A percentile compares a stretch with the other conserved stretches of the same genome.
phyloP scores from a whole-genome alignment of 2,329 filamentous ascomycete species.

The Alternaria brassicicola region DNA sequence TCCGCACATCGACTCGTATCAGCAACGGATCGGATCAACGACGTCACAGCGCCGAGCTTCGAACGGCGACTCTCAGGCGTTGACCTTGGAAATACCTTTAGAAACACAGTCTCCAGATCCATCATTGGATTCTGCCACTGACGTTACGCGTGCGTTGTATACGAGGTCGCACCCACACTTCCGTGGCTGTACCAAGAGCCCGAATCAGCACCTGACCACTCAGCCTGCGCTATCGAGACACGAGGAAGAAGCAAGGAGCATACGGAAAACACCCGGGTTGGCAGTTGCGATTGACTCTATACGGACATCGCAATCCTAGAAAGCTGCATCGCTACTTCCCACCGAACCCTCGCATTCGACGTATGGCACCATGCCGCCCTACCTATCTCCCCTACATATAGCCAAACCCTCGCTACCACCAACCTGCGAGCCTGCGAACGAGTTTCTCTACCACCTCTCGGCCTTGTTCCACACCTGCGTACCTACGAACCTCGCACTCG shows the following conservation, averaged over 20 bases:
- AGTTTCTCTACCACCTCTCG: conserved; percentile 63
- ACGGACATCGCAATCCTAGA: neutral
- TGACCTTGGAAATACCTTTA: neutral
- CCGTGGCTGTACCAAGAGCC: conserved; percentile 33
- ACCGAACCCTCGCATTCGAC: conserved; percentile 17
- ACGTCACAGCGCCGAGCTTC: conserved; percentile 19
- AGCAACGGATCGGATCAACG: conserved; percentile 7
- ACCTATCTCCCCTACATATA: conserved; percentile 40
- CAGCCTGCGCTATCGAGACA: neutral
- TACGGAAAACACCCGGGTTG: neutral
- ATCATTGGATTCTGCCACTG: neutral
- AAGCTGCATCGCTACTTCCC: conserved; percentile 4
- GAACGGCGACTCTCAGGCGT: conserved; percentile 1
- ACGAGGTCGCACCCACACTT: conserved; percentile 28
- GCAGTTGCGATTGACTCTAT: neutral
- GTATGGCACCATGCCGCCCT: conserved; percentile 46
- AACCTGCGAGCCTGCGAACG: conserved; percentile 65
- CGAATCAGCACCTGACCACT: conserved; percentile 39
- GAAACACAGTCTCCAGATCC: neutral
- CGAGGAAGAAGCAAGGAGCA: conserved; percentile 6
- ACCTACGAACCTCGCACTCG: conserved; percentile 66
- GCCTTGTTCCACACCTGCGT: conserved; percentile 66
- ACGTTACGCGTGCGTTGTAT: neutral
- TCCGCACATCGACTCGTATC: conserved; percentile 15
- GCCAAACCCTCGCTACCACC: conserved; percentile 56